A percentile compares a stretch with the other conserved stretches of the same genome.
These are phyloP conservation scores for Acarospora socialis DNA, from an alignment of 2,329 filamentous ascomycete species.

Conservation along the genomic window DNA sequence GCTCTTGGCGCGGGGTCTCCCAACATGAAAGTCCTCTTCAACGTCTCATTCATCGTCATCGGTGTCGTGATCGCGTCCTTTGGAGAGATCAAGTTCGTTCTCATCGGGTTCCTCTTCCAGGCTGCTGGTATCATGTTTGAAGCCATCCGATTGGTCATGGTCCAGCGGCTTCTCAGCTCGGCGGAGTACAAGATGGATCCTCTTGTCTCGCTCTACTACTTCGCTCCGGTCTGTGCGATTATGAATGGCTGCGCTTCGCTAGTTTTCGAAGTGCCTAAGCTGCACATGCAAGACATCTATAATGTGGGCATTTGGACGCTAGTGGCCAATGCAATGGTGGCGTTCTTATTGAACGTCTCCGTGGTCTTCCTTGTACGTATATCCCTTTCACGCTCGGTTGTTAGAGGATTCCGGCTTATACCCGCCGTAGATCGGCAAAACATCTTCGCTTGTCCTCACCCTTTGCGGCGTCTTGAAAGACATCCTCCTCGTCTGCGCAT, in stretches of 20 bases:
- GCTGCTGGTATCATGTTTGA: constrained; percentile 65
- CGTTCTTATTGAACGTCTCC: constrained; percentile 68
- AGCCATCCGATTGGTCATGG: constrained; percentile 70
- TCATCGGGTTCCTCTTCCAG: constrained; percentile 52
- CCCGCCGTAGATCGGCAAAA: constrained; percentile 60
- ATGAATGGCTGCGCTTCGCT: constrained; percentile 64
- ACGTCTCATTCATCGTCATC: constrained; percentile 87
- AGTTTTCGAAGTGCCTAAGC: constrained; percentile 51
- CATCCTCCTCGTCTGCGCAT: constrained; percentile 64
- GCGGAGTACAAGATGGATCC: constrained; percentile 80
- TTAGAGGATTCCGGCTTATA: background rate
- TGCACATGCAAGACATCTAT: constrained; percentile 53
- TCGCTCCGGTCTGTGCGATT: constrained; percentile 66
- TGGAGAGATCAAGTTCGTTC: constrained; percentile 81
- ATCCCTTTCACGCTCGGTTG: background rate
- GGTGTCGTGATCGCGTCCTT: constrained; percentile 90
- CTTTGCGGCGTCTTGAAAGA: constrained; percentile 79
- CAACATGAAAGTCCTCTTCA: constrained; percentile 74
- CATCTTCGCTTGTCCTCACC: constrained; percentile 72
- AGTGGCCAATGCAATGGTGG: constrained; percentile 59
- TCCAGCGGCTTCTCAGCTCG: constrained; percentile 64
- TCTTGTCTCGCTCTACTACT: constrained; percentile 79
- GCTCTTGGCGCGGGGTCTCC: constrained; percentile 68
- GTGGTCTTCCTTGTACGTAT: constrained; percentile 68
- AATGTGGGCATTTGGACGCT: constrained; percentile 52